Evolutionary conservation across 2,329 filamentous ascomycete genomes (phyloP), one percentile per base, ranked within the genome.

Genomic region (Fusarium begoniae): DNA sequence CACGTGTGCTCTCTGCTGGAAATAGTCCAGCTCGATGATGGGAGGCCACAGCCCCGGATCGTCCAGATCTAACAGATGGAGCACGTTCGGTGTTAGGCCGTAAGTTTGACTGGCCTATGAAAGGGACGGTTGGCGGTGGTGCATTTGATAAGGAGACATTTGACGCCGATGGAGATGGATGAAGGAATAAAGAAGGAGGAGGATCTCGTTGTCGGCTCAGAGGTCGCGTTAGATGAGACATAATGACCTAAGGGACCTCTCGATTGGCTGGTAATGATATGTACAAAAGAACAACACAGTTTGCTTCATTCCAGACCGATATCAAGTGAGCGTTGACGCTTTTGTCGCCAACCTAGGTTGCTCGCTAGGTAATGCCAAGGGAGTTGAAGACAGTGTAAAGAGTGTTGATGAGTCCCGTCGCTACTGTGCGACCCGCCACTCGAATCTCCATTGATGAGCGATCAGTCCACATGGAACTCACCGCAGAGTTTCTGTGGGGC

Each of bases 151-250:
- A 85, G 38, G 92, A 92, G 59, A 89, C 87, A 84, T 90, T 89
- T 41, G 92, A 93, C 66, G 92, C 90, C 84, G 94, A 92, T 75
- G 91, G 92, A 12, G 94, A 97, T 22, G 94, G 93, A 45, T 93
- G 93, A 64, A 95, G 89, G 82, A 97, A 97, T 54, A 97, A 89
- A 6, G 91, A 87, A 2, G 94, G 94, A 28, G 94, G 94, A 55
- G 87, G 87, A 43, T 87, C 87, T 62, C 87, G 85, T 78, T 84
- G 81, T 63, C 84, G 84, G 73, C 80, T 81, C 76, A 90, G 88
- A 57, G 86, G 83, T 78, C 85, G 85, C 37, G 80, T 74, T 70
- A 81, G 81, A 72, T 83, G 81, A 74, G 84, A 82, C 84, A 86
- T 85, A 74, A 73, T 74, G 78, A 78, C 76, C 78, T 80, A 54